Evolutionary conservation across 208 protist species (phyloP).

Genomic region (Zelonia costaricensis): DNA sequence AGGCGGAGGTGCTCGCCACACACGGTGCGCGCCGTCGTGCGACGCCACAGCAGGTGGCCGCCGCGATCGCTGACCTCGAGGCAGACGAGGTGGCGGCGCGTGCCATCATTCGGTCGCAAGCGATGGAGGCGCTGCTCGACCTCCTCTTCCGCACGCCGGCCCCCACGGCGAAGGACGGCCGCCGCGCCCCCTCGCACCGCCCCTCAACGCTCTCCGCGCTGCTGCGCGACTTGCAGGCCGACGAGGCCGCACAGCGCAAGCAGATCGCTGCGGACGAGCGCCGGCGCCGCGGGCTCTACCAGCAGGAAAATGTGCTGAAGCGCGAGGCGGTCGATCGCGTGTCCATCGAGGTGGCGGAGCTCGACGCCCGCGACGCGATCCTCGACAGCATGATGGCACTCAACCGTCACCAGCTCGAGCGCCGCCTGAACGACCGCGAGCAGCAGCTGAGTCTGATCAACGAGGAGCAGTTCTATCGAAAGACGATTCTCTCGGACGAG

Average conservation of each 20-base stretch:
- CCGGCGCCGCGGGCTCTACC: constrained; percentile 56
- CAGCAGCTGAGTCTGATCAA: constrained; percentile 35
- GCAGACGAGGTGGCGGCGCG: constrained; percentile 57
- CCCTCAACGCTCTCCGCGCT: constrained; percentile 35
- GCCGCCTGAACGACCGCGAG: constrained; percentile 59
- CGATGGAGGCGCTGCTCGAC: constrained; percentile 61
- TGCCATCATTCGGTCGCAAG: constrained; percentile 50
- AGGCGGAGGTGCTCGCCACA: constrained; percentile 13
- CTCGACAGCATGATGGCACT: constrained; percentile 52
- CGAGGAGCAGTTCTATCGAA: constrained; percentile 79
- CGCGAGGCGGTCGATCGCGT: constrained; percentile 51
- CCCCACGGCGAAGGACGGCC: constrained; percentile 4
- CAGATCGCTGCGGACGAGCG: constrained; percentile 52
- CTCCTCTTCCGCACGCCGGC: constrained; percentile 31
- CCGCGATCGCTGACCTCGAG: constrained; percentile 41
- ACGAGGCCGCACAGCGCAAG: constrained; percentile 49
- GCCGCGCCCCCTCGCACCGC: constrained; percentile 15
- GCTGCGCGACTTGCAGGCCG: constrained; percentile 31
- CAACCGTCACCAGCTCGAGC: constrained; percentile 60
- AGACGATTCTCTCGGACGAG: constrained; percentile 55
- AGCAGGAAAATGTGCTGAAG: constrained; percentile 41
- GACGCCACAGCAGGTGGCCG: constrained; percentile 7
- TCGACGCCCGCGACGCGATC: constrained; percentile 52
- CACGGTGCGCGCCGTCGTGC: background rate
- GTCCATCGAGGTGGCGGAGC: constrained; percentile 43